Conservation (phyloP, 73 alveolate species). For the Symbiodinium pilosum region DNA sequence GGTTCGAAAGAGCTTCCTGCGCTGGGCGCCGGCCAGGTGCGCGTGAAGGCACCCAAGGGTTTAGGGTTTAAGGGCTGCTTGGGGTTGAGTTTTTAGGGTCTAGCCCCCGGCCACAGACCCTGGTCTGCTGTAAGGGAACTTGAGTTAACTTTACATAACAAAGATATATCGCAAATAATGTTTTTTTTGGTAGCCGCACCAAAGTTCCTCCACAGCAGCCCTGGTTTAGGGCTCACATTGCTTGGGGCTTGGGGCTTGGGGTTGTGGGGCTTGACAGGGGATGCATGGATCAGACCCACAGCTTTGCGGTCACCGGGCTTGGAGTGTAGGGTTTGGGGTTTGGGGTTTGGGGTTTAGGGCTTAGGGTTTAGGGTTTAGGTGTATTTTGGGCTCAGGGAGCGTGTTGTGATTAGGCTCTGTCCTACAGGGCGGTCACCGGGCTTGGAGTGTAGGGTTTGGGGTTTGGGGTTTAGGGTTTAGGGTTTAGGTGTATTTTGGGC, state of each 20-base stretch:
- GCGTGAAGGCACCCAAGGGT: conserved; percentile 25
- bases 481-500: background rate
- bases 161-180: too few species aligned
- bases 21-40: conserved; percentile 15
- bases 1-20: conserved; percentile 30
- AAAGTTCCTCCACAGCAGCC: too few species aligned
- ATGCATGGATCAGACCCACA: too few species aligned
- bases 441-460: background rate
- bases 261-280: too few species aligned
- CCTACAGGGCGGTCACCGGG: too few species aligned
- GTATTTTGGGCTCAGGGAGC: background rate
- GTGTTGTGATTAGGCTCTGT: too few species aligned
- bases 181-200: too few species aligned
- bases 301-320: background rate
- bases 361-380: background rate
- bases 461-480: background rate
- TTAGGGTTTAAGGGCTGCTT: background rate
- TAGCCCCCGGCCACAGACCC: too few species aligned
- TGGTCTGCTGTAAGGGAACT: too few species aligned
- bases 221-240: background rate
- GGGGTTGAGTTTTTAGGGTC: background rate
- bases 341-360: background rate
- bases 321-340: background rate
- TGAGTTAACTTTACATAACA: too few species aligned
- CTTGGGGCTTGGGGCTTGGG: background rate